Evolutionary conservation across 441 rosid species (phyloP).

Genomic region (Populus hybrid): DNA sequence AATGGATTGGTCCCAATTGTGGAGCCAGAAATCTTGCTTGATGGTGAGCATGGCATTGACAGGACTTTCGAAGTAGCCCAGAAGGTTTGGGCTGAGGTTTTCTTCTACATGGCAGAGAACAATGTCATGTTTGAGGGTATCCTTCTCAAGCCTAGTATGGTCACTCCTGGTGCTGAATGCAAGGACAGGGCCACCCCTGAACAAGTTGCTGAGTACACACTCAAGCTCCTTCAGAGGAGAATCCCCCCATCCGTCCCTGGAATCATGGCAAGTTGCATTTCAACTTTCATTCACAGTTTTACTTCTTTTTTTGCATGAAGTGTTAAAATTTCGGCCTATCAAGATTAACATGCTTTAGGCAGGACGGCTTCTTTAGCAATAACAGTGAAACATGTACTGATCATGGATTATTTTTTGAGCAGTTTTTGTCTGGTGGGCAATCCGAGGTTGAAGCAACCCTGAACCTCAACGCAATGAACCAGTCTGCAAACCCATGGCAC

Average conservation of each 20-base stretch:
- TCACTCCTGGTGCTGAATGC: conserved; percentile 92
- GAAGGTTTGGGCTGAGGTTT: conserved; percentile 94
- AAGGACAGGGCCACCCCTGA: conserved; percentile 72
- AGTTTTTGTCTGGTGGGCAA: conserved; percentile 96
- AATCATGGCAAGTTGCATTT: conserved; percentile 68
- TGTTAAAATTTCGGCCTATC: not conserved
- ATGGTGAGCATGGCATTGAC: conserved; percentile 83
- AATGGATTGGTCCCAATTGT: conserved; percentile 90
- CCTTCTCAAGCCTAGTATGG: conserved; percentile 97
- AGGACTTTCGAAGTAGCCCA: conserved; percentile 82
- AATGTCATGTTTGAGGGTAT: conserved; percentile 89
- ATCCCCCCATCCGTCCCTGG: conserved; percentile 85
- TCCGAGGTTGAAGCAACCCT: conserved; percentile 91
- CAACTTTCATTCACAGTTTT: not conserved
- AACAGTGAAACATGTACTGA: not conserved
- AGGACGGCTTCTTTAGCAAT: not conserved
- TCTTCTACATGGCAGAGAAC: conserved; percentile 90
- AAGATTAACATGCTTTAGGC: too few relatives aligned
- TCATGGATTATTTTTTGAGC: conserved; percentile 15
- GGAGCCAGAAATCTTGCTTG: conserved; percentile 93
- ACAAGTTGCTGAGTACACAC: conserved; percentile 42
- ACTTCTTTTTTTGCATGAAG: not conserved
- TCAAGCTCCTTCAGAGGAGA: conserved; percentile 50
- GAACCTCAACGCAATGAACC: conserved; percentile 96
- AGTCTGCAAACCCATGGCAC: conserved; percentile 81